Percentiles rank a stretch among this genome's conserved stretches.
These are phyloP conservation scores for Aspergillus fumigatus DNA, from an alignment of 2,329 filamentous ascomycete genomes.

Conservation along the genomic window DNA sequence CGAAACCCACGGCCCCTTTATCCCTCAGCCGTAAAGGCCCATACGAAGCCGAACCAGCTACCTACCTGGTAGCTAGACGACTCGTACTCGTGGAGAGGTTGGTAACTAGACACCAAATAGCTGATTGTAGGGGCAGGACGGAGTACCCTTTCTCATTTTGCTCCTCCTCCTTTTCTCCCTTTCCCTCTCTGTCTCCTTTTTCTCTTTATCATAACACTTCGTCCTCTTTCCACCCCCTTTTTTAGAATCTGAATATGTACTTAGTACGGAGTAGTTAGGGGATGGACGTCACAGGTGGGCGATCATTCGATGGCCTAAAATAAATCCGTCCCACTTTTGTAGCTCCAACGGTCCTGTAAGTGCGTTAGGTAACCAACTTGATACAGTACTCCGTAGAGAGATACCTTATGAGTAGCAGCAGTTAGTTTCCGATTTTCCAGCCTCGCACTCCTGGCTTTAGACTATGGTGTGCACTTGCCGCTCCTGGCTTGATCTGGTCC, in stretches of 20 bases:
- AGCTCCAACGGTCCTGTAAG: neutral
- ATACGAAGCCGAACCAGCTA: no score
- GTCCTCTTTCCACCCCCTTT: neutral
- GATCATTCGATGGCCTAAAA: neutral
- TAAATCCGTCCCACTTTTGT: neutral
- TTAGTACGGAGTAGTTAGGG: neutral
- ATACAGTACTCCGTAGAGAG: no score
- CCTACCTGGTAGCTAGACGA: no score
- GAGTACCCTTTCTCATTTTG: neutral
- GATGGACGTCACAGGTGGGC: neutral
- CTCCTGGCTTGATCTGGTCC: neutral
- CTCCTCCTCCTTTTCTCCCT: conserved; percentile 4
- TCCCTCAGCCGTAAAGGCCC: no score
- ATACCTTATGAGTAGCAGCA: neutral
- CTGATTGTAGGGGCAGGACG: neutral
- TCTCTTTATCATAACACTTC: neutral
- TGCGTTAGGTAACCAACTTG: neutral
- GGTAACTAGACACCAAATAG: neutral
- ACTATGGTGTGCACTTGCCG: neutral
- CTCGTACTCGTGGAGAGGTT: neutral
- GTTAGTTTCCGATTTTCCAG: neutral
- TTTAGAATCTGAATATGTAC: neutral
- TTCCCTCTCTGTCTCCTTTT: neutral
- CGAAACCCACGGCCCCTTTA: no score
- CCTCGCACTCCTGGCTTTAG: neutral